Evolutionary conservation across 306 rosid species (phyloP), one percentile per base, ranked within the genome.

Genomic region (Quercus cerris): DNA sequence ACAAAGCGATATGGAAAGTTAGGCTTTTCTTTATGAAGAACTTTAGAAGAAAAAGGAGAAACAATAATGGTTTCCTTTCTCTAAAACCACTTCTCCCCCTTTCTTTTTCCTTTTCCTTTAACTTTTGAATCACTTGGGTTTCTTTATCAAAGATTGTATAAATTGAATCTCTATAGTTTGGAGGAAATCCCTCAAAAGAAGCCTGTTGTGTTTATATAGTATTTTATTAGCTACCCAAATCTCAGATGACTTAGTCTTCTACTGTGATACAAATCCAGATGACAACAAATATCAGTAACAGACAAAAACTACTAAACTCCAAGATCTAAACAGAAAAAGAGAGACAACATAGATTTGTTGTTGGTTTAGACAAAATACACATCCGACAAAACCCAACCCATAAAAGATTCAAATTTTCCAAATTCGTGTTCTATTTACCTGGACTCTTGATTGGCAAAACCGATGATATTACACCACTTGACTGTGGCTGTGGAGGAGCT

Each of bases 291-390:
- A 64, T 71, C 84, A 77, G 82, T 70, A 88, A 77, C 94, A 82
- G 97, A 94, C 97, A 94, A 94, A 93, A 90, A 82, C 85, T 74
- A 81, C 91, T 81, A 90, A 18, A 81, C 88, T 88, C 91, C 93
- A 89, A 87, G 58, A 77, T 63, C 68, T 35, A 19, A 18, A 68
- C 54, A 62, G 28, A 57, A 71, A 27, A 35, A 73, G 6, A 78
- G 20, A 86, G 63, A 83, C 57, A 71, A 56, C 56, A 78, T n/a
- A 28, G 7, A 18, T 6, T 54, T 38, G 46, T 54, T 74, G 55
- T 71, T 81, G 46, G 77, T 73, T 56, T 10, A 44, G 72, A 75
- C 83, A 70, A 80, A 82, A 72, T 70, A 79, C 87, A 86, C 78
- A 81, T 79, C 79, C 44, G 84, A 88, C 89, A 83, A 91, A 84